Base-by-base conservation (phyloP, 345 rosid genomes). In the Brassica nigra region DNA sequence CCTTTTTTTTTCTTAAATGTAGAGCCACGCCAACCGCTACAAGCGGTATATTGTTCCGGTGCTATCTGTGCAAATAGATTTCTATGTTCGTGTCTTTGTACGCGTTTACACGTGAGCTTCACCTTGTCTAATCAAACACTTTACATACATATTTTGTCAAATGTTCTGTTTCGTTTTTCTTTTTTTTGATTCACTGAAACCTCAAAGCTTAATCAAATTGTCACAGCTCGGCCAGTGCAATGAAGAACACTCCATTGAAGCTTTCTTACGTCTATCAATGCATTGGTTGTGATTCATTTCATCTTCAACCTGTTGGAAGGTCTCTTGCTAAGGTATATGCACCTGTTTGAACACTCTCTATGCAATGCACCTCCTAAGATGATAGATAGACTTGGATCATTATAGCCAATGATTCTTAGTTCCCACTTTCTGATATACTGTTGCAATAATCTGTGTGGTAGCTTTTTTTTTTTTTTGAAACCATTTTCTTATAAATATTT, bases 11-110 rank as follows among this genome's bases (percentile, higher is more conserved):
- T 9, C 11, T 57, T 23, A 30, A 67, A 61, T 71, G 84, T 89
- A 95, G 98, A 89, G 99, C 83, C 98, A 95, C 84, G 99, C 99
- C 14, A 95, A 95, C 83, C 93, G 99, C 27, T 93, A 95, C 89
- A 95, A 90, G 79, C 92, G 98, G 28, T 93, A 93, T 83, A 93
- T 93, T 74, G 94, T 89, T 83, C 99, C 98, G 33, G 94, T 95
- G 75, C 84, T 95, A 27, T 91, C 99, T 63, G 98, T 93, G 57
- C 96, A 87, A 72, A 93, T 93, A 91, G 92, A 95, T 84, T 95
- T 95, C 78, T 95, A 95, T 69, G 92, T 90, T 71, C 89, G 98
- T 42, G 97, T 95, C 59, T 95, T 95, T 87, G 98, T 95, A 73
- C 96, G 99, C 16, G 47, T 93, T 68, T 95, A 90, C 87, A 84